Percentiles rank a stretch among this genome's conserved stretches.
These are phyloP conservation scores for Achaetomium macrosporum DNA, from an alignment of 2,329 filamentous ascomycete genomes.

Conservation along the genomic window DNA sequence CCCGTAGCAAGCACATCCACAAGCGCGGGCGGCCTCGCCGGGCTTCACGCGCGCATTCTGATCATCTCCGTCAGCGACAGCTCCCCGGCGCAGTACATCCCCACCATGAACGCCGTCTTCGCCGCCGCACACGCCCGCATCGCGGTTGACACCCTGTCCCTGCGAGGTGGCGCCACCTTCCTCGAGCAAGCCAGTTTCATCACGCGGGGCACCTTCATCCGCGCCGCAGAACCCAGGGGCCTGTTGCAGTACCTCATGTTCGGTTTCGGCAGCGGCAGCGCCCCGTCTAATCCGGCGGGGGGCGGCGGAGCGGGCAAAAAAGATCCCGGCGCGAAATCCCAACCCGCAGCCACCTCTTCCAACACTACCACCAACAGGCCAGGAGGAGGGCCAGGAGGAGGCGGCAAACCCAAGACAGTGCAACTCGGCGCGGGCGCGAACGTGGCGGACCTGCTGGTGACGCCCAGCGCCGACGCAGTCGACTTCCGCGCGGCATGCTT, in stretches of 20 bases:
- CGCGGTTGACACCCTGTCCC: conserved; percentile 84
- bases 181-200: conserved; percentile 79
- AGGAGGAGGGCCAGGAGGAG: neutral
- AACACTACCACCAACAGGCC: neutral
- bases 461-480: conserved; percentile 77
- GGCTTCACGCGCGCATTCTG: conserved; percentile 75
- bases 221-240: conserved; percentile 55
- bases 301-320: conserved; percentile 5
- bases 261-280: conserved; percentile 54
- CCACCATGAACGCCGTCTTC: conserved; percentile 98
- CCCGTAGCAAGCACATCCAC: conserved; percentile 32
- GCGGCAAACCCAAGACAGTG: neutral
- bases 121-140: conserved; percentile 83
- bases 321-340: neutral
- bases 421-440: conserved; percentile 15
- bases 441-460: conserved; percentile 53
- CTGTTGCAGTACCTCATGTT: conserved; percentile 93
- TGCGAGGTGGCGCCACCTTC: conserved; percentile 82
- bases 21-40: conserved; percentile 33
- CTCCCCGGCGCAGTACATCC: conserved; percentile 88
- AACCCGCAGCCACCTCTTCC: conserved; percentile 15
- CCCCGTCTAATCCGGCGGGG: conserved; percentile 18
- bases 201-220: conserved; percentile 52
- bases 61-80: conserved; percentile 82
- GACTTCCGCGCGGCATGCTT: conserved; percentile 99